A percentile compares a stretch with the other conserved stretches of the same genome.
phyloP scores from a whole-genome alignment of 805 yeast species.

The Teunomyces atbi region DNA sequence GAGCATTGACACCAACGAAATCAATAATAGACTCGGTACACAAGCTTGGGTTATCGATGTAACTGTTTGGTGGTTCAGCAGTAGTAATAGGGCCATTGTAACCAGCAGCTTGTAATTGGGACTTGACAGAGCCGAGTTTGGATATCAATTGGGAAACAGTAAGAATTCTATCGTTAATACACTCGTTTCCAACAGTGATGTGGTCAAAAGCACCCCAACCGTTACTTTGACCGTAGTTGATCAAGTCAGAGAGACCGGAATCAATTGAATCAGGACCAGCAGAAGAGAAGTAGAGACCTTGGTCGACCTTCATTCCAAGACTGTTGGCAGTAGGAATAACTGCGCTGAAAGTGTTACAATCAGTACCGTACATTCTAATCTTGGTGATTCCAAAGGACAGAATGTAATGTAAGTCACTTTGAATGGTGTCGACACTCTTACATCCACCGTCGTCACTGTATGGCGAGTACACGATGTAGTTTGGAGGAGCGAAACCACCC shows the following conservation, averaged over 20 bases:
- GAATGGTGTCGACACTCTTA: conserved; percentile 55
- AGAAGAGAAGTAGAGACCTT: conserved; percentile 77
- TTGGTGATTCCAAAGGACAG: conserved; percentile 57
- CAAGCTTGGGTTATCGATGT: conserved; percentile 58
- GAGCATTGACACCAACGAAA: conserved; percentile 82
- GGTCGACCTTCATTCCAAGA: conserved; percentile 72
- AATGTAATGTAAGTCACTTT: conserved; percentile 58
- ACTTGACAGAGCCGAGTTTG: conserved; percentile 65
- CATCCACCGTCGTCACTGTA: conserved; percentile 68
- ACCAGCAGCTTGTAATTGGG: conserved; percentile 62
- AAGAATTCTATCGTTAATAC: conserved; percentile 61
- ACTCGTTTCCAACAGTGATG: conserved; percentile 88
- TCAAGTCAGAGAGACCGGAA: conserved; percentile 50
- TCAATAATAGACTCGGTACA: conserved; percentile 73
- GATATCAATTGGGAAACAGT: conserved; percentile 59
- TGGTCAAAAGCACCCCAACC: conserved; percentile 74
- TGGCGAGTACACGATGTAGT: conserved; percentile 73
- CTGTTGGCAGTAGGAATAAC: conserved; percentile 58
- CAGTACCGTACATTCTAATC: conserved; percentile 83
- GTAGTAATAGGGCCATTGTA: conserved; percentile 76
- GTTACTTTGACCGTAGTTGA: conserved; percentile 46
- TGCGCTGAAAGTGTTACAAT: conserved; percentile 67
- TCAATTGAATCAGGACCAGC: conserved; percentile 72
- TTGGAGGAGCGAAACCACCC: conserved; percentile 43
- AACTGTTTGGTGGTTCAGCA: conserved; percentile 85